Percentiles rank a stretch among this genome's conserved stretches.
These are phyloP conservation scores for Westerdykella sp. DNA, from an alignment of 2,329 filamentous ascomycete genomes.

Conservation along the genomic window DNA sequence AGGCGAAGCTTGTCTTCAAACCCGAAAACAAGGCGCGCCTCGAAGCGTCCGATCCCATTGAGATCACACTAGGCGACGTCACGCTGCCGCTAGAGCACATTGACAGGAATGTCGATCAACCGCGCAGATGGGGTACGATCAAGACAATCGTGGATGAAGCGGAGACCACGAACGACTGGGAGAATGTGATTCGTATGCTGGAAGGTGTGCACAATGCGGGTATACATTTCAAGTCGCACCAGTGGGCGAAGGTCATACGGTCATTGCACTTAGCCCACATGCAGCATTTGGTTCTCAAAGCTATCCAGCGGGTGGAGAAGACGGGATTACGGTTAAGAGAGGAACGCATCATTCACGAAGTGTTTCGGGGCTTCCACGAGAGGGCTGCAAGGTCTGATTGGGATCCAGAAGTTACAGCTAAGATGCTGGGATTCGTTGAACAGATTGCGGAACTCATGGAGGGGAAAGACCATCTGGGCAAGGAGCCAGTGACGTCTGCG, in stretches of 20 bases:
- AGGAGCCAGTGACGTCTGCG: conserved; percentile 6
- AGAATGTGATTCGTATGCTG: conserved; percentile 30
- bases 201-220: conserved; percentile 27
- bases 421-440: conserved; percentile 36
- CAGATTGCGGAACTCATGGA: conserved; percentile 40
- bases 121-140: conserved; percentile 10
- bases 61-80: conserved; percentile 37
- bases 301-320: conserved; percentile 19
- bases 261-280: conserved; percentile 13
- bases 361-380: conserved; percentile 33
- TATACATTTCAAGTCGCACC: conserved; percentile 8
- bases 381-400: conserved; percentile 31
- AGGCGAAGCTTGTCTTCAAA: conserved; percentile 40
- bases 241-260: conserved; percentile 18
- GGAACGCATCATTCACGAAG: conserved; percentile 21
- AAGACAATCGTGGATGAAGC: conserved; percentile 11
- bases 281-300: conserved; percentile 26
- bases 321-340: conserved; percentile 22
- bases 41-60: conserved; percentile 36
- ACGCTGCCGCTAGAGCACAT: conserved; percentile 31
- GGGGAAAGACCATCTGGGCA: conserved; percentile 33
- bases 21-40: conserved; percentile 38
- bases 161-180: conserved; percentile 27
- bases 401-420: conserved; percentile 33
- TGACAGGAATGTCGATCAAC: conserved; percentile 19